Conservation (phyloP, 225 moss, liverwort and hornwort species). For the Antitrichia curtipendula region DNA sequence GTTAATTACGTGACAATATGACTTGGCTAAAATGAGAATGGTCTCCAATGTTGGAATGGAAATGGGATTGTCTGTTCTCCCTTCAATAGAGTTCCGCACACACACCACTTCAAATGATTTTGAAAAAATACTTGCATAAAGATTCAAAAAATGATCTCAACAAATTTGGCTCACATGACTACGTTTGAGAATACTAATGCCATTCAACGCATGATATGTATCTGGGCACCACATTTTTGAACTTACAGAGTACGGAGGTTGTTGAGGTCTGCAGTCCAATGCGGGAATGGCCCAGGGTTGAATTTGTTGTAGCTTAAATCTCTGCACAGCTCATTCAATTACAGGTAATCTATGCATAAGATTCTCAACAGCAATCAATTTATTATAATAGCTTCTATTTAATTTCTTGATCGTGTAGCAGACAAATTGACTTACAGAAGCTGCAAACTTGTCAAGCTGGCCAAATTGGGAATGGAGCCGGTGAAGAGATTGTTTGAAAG, state of each 20-base stretch:
- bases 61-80: neutral
- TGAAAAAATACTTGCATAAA: neutral
- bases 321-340: neutral
- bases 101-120: neutral
- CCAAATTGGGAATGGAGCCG: neutral
- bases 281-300: neutral
- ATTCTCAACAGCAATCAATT: neutral
- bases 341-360: neutral
- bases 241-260: neutral
- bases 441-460: neutral
- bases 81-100: neutral
- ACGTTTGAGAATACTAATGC: neutral
- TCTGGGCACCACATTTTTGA: neutral
- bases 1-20: neutral
- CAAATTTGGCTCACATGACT: neutral
- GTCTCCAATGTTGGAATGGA: neutral
- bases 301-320: conserved; percentile 9
- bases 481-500: neutral
- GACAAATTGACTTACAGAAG: neutral
- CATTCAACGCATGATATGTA: neutral
- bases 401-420: neutral
- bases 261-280: neutral
- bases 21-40: neutral
- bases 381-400: too few relatives aligned
- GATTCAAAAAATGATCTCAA: neutral